Evolutionary conservation across 1,139 yeast genomes (phyloP).

Genomic region (Pneumocystis murina): DNA sequence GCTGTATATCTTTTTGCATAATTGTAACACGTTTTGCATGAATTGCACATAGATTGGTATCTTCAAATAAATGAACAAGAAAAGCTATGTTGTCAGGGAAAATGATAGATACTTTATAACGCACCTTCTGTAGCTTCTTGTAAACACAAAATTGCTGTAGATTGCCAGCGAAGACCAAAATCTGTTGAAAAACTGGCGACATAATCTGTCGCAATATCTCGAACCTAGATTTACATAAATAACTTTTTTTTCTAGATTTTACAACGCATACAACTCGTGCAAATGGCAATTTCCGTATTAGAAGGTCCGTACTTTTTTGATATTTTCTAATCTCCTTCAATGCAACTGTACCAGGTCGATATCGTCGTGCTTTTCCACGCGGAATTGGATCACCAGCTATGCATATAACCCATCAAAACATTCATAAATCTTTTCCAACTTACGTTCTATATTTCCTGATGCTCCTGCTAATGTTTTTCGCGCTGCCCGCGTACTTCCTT

Average conservation of each 20-base stretch:
- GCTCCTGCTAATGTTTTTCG: not conserved
- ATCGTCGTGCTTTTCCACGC: conserved; percentile 32
- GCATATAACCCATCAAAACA: not conserved
- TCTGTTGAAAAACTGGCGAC: conserved; percentile 26
- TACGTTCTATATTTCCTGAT: not conserved
- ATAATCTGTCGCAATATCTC: conserved; percentile 66
- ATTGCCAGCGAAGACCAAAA: conserved; percentile 65
- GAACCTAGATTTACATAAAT: conserved; percentile 24
- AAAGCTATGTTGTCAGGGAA: conserved; percentile 34
- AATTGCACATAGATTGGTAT: conserved; percentile 76
- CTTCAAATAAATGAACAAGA: conserved; percentile 71
- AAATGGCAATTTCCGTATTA: conserved; percentile 78
- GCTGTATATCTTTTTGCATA: conserved; percentile 83
- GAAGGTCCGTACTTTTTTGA: conserved; percentile 63
- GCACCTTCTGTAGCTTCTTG: conserved; percentile 70
- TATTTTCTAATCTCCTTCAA: conserved; percentile 63
- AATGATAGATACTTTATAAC: conserved; percentile 4
- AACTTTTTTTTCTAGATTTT: conserved; percentile 17
- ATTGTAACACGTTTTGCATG: conserved; percentile 91
- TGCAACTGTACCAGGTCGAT: conserved; percentile 61
- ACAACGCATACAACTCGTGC: conserved; percentile 39
- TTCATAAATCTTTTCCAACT: too few species aligned
- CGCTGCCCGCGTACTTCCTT: not conserved
- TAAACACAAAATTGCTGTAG: conserved; percentile 70
- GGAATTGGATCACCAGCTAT: conserved; percentile 2